Base-by-base conservation (phyloP, 805 yeast species). In the Starmerella ratchasimensis region DNA sequence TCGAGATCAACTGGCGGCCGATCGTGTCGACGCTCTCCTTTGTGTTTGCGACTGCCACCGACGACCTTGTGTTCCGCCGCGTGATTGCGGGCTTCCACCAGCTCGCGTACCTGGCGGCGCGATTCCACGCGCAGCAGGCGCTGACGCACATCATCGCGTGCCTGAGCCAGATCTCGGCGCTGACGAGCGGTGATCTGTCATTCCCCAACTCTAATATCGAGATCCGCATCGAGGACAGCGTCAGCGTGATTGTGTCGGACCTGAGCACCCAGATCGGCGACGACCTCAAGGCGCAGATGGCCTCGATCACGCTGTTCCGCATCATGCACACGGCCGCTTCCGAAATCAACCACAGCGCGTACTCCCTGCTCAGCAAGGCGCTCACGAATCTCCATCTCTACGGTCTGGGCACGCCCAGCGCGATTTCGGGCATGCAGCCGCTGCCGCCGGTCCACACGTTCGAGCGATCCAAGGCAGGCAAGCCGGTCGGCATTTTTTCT, bases 61-160 rank as follows among this genome's bases (percentile, higher is more conserved):
- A 90, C 55, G 97, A 90, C 56, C 80, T 82, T 33, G 74, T 90
- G 8, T 76, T 84, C 33, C 76, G 90, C 1, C 71, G 88, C 40
- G 80, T 90, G 64, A 76, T 90, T 64, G 71, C 94, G 0, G 80
- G 88, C 2, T 68, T 88, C 48, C 96, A 86, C 52, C 84, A 81
- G 54, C 72, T 90, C 45, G 80, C 94, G 0, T 69, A 65, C 22
- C 71, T 90, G 41, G 83, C 96, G 10, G 62, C 76, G 0, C 70
- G 63, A 44, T 83, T 75, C 57, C 66, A 68, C 9, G 57, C 79
- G 39, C 57, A 63, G 18, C 65, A 64, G 1, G 63, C 75, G 9
- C 68, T 79, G 27, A 93, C 82, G 49, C 70, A 65, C 24, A 68
- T 88, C 31, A 62, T 83, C n/a, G 69, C 69, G 20, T 65, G 69